Percentiles rank a stretch among this genome's conserved stretches.
These are phyloP conservation scores for Trametes sp. DNA, from an alignment of 1,284 basidiomycete species.

Conservation along the genomic window DNA sequence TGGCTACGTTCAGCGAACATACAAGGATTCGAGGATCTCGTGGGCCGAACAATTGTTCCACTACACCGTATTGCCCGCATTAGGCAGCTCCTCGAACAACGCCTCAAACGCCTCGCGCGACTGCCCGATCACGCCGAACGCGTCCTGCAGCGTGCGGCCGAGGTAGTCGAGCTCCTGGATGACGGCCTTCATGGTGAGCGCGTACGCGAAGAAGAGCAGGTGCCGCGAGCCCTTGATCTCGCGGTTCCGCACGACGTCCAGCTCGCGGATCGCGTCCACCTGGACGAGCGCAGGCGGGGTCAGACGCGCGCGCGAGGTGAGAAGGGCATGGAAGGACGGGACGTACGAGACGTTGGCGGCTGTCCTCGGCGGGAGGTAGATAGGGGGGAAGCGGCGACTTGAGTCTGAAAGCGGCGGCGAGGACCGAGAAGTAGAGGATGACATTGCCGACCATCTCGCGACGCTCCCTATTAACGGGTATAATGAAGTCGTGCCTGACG, in stretches of 20 bases:
- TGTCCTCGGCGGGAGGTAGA: conserved; percentile 89
- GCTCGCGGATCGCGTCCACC: conserved; percentile 82
- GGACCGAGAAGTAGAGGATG: conserved; percentile 89
- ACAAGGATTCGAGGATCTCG: too few relatives aligned
- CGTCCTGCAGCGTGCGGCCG: conserved; percentile 80
- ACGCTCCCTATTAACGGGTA: conserved; percentile 87
- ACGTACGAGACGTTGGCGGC: conserved; percentile 78
- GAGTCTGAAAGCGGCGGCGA: conserved; percentile 87
- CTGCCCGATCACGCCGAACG: conserved; percentile 88
- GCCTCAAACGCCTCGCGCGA: conserved; percentile 46
- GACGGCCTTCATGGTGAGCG: conserved; percentile 91
- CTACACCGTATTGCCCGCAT: background rate
- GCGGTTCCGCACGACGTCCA: conserved; percentile 85
- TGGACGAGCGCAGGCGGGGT: conserved; percentile 37
- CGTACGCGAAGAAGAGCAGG: conserved; percentile 93
- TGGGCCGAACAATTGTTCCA: background rate
- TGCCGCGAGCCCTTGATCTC: conserved; percentile 81
- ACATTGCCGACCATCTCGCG: conserved; percentile 95
- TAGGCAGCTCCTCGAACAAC: conserved; percentile 36
- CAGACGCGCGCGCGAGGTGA: background rate
- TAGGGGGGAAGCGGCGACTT: conserved; percentile 95
- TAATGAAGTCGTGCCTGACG: conserved; percentile 85
- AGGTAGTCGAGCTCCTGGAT: conserved; percentile 86
- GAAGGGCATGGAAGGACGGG: background rate
- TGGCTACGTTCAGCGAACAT: conserved; percentile 11